Evolutionary conservation across 2,329 filamentous ascomycete species (phyloP), one percentile per base, ranked within the genome.

Genomic region (Colletotrichum caudatum): DNA sequence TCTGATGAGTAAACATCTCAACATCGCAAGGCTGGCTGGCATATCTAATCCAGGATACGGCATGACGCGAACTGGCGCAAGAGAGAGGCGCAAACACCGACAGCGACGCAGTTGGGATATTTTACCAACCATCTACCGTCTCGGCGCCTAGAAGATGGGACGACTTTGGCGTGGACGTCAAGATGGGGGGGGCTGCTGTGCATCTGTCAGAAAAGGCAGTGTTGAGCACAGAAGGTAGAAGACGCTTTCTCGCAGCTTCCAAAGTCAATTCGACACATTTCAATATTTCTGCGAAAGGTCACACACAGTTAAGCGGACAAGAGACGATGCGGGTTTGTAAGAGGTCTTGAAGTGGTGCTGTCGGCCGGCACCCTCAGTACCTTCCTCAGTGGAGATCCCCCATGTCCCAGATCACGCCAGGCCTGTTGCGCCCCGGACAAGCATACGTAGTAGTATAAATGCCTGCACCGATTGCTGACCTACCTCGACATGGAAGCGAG

Each of bases 361-460:
- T 51, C 12, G 14, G 29, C 26, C 6, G 26, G 50, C 14, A 51
- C 16, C 50, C 50, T 51, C 23, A 51, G 23, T 20, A 51, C 16
- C 50, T 23, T 51, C 12, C 18, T 16, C 11, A 14, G 53, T 37
- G 53, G 53, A 33, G 20, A 8, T 56, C 35, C 33, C 29, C 51
- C 51, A 35, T 54, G 18, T 54, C 29, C 23, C 60, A 26, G 7
- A 23, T 53, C 48, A 53, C 29, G 46, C 29, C 23, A 18, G 46
- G 9, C 26, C 29, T 29, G 29, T 29, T 2, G 29, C 29, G 5
- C 48, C 67, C 63, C 67, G 54, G 66, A 66, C 56, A 46, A 56
- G 63, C 62, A 70, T 29, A 29, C 62, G 61, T 56, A 41, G n/a
- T n/a, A n/a, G n/a, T n/a, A n/a, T n/a, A n/a, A n/a, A n/a, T 66